Percentiles rank a stretch among this genome's conserved stretches.
phyloP scores from a whole-genome alignment of 192 early-diverging fungal genomes.

The Coemansia sp. region DNA sequence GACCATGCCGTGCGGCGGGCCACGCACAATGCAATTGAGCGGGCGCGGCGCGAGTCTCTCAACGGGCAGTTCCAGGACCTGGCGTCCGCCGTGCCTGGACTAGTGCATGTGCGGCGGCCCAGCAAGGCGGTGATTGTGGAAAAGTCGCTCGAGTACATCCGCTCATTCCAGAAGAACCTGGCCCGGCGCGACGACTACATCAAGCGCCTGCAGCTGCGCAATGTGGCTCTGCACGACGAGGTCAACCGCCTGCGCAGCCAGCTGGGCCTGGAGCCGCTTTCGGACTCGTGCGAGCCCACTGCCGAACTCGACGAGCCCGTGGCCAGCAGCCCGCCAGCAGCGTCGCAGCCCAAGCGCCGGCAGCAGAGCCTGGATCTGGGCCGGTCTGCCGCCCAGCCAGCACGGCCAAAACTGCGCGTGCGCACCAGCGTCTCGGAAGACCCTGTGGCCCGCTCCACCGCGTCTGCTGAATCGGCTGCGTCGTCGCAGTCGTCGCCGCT shows the following conservation, averaged over 20 bases:
- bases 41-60: conserved; percentile 74
- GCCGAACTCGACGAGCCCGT: background rate
- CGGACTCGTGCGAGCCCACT: conserved; percentile 24
- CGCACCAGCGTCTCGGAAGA: conserved; percentile 28
- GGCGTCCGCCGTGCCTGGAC: conserved; percentile 73
- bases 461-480: conserved; percentile 1
- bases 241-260: conserved; percentile 60
- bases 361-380: conserved; percentile 48
- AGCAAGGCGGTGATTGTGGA: conserved; percentile 79
- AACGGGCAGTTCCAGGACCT: conserved; percentile 80
- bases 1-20: conserved; percentile 65
- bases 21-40: conserved; percentile 78
- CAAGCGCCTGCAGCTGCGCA: conserved; percentile 53
- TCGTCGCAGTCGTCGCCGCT: conserved; percentile 28
- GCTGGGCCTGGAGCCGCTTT: conserved; percentile 57
- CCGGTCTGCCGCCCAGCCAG: conserved; percentile 2
- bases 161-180: conserved; percentile 46
- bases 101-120: conserved; percentile 70
- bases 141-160: conserved; percentile 71
- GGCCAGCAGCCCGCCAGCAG: conserved; percentile 1
- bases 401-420: conserved; percentile 43
- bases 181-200: conserved; percentile 51
- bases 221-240: conserved; percentile 59
- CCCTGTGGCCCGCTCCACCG: conserved; percentile 20
- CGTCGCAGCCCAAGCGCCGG: conserved; percentile 29